Evolutionary conservation across 176 grass and related monocot species (phyloP).

Genomic region (Rhynchospora tenuis): DNA sequence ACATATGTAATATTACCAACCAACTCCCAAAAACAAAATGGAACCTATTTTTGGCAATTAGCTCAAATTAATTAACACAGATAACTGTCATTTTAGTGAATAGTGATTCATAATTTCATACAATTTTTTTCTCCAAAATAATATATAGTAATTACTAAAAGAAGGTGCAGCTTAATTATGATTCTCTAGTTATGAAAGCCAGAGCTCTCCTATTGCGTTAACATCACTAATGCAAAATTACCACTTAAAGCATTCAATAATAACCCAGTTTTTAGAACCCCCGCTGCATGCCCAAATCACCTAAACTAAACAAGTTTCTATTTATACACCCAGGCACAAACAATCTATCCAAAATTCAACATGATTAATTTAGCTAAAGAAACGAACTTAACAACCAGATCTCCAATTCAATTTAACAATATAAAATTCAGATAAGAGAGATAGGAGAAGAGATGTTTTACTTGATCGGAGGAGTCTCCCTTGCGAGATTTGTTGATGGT

Average conservation of each 20-base stretch:
- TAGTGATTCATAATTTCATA: too few species aligned
- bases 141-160: not conserved
- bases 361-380: not conserved
- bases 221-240: not conserved
- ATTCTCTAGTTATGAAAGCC: not conserved
- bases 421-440: not conserved
- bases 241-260: not conserved
- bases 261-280: not conserved
- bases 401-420: not conserved
- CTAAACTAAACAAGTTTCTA: not conserved
- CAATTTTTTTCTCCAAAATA: not conserved
- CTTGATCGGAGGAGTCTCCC: slow-evolving; percentile 73
- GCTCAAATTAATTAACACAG: not conserved
- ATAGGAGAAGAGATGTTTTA: not conserved
- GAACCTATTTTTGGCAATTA: not conserved
- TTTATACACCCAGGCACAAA: not conserved
- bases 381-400: not conserved
- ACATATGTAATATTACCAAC: too few species aligned
- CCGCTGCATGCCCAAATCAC: not conserved
- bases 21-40: too few species aligned
- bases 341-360: too few species aligned
- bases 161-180: not conserved
- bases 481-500: slow-evolving; percentile 89
- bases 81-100: too few species aligned
- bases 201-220: not conserved